phyloP scores from a whole-genome alignment of 768 basidiomycete genomes.

The Macrocybe gigantea region DNA sequence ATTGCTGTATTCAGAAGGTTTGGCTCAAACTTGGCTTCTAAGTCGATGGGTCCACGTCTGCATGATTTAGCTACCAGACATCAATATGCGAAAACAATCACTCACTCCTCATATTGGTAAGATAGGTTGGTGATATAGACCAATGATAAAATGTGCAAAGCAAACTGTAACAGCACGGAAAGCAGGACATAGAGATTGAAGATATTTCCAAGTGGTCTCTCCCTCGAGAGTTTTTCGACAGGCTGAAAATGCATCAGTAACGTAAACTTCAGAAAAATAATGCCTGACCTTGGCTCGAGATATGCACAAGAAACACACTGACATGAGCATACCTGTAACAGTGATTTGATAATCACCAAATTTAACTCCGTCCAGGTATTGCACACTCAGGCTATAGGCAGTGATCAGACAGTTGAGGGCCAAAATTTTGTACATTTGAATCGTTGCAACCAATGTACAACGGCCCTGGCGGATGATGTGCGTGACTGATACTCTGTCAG shows the following conservation, averaged over 20 bases:
- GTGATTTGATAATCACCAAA: slow-evolving; percentile 99
- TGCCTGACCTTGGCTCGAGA: slow-evolving; percentile 85
- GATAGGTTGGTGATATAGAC: slow-evolving; percentile 91
- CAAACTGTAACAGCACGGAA: slow-evolving; percentile 90
- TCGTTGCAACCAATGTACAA: slow-evolving; percentile 96
- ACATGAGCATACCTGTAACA: slow-evolving; percentile 95
- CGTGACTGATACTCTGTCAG: slow-evolving; percentile 51
- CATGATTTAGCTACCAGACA: not conserved
- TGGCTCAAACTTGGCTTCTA: slow-evolving; percentile 96
- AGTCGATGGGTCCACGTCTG: slow-evolving; percentile 73
- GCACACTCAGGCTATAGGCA: slow-evolving; percentile 96
- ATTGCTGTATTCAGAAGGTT: slow-evolving; percentile 94
- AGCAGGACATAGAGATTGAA: slow-evolving; percentile 95
- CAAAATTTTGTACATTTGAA: slow-evolving; percentile 99
- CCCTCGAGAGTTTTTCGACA: slow-evolving; percentile 91
- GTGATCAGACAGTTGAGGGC: slow-evolving; percentile 97
- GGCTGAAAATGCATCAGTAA: slow-evolving; percentile 46
- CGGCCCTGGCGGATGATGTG: slow-evolving; percentile 98
- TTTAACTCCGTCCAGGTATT: slow-evolving; percentile 98
- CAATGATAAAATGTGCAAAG: slow-evolving; percentile 84
- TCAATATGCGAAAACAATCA: slow-evolving; percentile 16
- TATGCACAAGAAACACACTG: slow-evolving; percentile 97
- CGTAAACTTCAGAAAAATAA: not conserved
- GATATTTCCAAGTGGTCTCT: slow-evolving; percentile 91
- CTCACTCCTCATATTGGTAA: slow-evolving; percentile 71